Base-by-base conservation (phyloP, 1,284 basidiomycete genomes). In the Ustilago trichophora region DNA sequence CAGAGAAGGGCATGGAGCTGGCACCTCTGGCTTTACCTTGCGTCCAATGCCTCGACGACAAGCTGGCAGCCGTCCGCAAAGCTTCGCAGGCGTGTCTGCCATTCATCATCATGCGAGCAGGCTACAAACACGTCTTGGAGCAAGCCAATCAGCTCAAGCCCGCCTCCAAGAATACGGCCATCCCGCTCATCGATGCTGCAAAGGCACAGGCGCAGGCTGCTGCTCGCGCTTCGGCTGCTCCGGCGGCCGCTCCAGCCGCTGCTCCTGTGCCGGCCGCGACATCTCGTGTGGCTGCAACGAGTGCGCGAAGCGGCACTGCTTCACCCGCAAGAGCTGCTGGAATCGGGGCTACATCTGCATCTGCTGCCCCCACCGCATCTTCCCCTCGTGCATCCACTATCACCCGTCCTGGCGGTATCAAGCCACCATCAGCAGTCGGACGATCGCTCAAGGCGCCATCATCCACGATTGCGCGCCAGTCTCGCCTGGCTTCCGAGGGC, bases 41-140 rank as follows among this genome's bases (percentile, higher is more conserved):
- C n/a, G 86, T 99, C 12, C 83, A 86, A 8, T 93, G 89, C 66
- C 86, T 98, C 18, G 96, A 99, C 77, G 96, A 98, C 82, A 88
- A 93, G 36, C 95, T 86, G 72, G 87, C 87, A 6, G 95, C 98
- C 72, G 91, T 98, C 6, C 88, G 96, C 59, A 98, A 98, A 82
- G 89, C 88, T 10, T 92, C 94, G 1, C 89, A 91, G 66, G 88
- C 88, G 2, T 82, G 95, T 18, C 83, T 99, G 18, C 93, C 93
- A 0, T 84, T 85, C 42, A 84, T 99, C 46, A 89, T 98, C 43
- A 83, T 86, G 9, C 88, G 84, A 42, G 88, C 88, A 19, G 93
- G 96, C 1, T 92, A 88, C 80, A 91, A 94, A 70, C 88, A 87
- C 73, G 89, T 98, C 41, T 85, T 96, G 84, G 89, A 91, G 41